Evolutionary conservation across 1,284 basidiomycete species (phyloP).

Genomic region (Melampsora larici-populina): DNA sequence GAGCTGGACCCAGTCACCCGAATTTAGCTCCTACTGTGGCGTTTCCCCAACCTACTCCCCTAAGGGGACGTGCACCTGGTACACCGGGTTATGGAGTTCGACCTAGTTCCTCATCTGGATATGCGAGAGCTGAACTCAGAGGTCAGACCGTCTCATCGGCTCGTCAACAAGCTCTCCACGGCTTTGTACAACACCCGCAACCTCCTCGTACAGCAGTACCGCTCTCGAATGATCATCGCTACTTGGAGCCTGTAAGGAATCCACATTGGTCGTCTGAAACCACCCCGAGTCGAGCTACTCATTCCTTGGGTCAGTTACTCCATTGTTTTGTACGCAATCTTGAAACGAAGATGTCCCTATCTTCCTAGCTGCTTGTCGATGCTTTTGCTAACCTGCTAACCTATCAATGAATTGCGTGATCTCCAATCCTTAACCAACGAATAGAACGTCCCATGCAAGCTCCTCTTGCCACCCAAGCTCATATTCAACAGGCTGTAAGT

Average conservation of each 20-base stretch:
- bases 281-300: neutral
- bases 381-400: too few relatives aligned
- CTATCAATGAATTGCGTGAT: too few relatives aligned
- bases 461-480: constrained; percentile 23
- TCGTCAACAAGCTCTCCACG: constrained; percentile 12
- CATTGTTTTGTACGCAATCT: too few relatives aligned
- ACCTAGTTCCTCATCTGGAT: constrained; percentile 11
- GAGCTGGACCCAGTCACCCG: constrained; percentile 14
- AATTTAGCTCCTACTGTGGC: constrained; percentile 22
- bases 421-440: too few relatives aligned
- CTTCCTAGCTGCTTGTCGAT: too few relatives aligned
- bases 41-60: constrained; percentile 30
- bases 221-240: constrained; percentile 22
- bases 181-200: neutral
- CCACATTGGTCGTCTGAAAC: constrained; percentile 20
- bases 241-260: constrained; percentile 21
- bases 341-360: too few relatives aligned
- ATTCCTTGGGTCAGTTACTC: neutral
- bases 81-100: constrained; percentile 13
- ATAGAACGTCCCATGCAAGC: constrained; percentile 31
- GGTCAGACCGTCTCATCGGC: neutral
- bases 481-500: constrained; percentile 20
- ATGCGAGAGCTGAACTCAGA: constrained; percentile 18
- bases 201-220: constrained; percentile 16
- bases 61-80: constrained; percentile 12